These are phyloP conservation scores for Cercospora sp. DNA, from an alignment of 2,329 filamentous ascomycete genomes.

Conservation along the genomic window DNA sequence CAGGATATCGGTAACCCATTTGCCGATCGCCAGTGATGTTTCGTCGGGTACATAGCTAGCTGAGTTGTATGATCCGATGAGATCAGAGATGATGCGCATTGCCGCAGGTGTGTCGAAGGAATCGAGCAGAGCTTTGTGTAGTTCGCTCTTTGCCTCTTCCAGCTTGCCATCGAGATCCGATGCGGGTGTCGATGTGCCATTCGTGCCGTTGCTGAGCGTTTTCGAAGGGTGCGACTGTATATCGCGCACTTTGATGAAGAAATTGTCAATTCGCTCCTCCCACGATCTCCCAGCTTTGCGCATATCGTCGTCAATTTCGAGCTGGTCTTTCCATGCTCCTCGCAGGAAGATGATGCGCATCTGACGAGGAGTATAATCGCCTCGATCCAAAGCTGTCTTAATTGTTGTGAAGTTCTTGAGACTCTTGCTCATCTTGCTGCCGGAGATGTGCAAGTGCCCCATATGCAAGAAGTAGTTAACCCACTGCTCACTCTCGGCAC, in stretches of 20 bases:
- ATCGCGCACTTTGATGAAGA: conserved; percentile 61
- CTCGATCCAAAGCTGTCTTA: conserved; percentile 69
- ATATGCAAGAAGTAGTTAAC: conserved; percentile 96
- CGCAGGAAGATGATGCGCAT: conserved; percentile 85
- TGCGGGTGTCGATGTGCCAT: conserved; percentile 37
- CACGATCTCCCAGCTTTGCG: conserved; percentile 68
- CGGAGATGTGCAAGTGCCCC: conserved; percentile 85
- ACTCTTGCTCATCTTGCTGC: conserved; percentile 94
- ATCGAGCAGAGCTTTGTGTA: conserved; percentile 70
- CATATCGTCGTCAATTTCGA: conserved; percentile 81
- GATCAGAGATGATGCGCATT: conserved; percentile 73
- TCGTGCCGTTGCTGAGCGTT: conserved; percentile 15
- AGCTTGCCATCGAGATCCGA: conserved; percentile 49
- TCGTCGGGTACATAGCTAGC: conserved; percentile 49
- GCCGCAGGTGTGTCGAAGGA: conserved; percentile 84
- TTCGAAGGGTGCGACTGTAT: conserved; percentile 37
- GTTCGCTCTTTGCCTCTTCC: conserved; percentile 55
- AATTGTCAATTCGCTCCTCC: conserved; percentile 76
- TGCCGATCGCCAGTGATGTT: conserved; percentile 59
- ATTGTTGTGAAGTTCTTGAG: conserved; percentile 97
- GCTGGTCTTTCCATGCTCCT: conserved; percentile 84
- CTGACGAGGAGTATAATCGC: conserved; percentile 73
- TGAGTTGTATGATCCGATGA: conserved; percentile 76
- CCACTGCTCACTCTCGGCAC: conserved; percentile 62
- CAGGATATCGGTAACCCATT: conserved; percentile 80